Percentiles rank a stretch among this genome's conserved stretches.
Evolutionary conservation across 805 yeast species (phyloP).

Genomic region (Ogataea nitratoaversa): DNA sequence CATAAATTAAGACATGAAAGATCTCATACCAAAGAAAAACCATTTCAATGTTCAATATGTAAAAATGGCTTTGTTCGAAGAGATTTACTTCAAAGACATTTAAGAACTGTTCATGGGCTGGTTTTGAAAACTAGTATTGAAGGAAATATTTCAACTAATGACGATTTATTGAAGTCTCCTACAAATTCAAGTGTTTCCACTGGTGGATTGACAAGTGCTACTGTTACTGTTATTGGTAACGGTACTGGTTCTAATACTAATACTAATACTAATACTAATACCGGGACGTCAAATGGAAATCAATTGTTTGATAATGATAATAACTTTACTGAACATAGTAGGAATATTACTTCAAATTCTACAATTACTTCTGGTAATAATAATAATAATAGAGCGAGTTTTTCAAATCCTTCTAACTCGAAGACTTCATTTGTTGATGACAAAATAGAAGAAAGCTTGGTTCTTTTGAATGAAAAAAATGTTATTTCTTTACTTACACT

Average conservation of each 20-base stretch:
- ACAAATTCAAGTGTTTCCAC: neutral
- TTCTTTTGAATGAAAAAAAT: constrained; percentile 22
- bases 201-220: neutral
- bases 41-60: constrained; percentile 70
- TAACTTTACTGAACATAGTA: neutral
- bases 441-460: constrained; percentile 7
- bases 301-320: no score
- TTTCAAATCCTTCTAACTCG: neutral
- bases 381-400: neutral
- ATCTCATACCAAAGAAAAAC: constrained; percentile 76
- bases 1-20: constrained; percentile 76
- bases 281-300: no score
- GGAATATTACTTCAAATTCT: neutral
- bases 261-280: no score
- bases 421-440: constrained; percentile 1
- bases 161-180: constrained; percentile 15
- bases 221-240: no score
- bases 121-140: constrained; percentile 26
- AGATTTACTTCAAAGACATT: constrained; percentile 72
- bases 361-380: no score
- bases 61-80: constrained; percentile 71
- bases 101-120: constrained; percentile 66
- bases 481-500: constrained; percentile 31
- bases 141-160: constrained; percentile 23
- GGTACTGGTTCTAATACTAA: no score